Base-by-base conservation (phyloP, 1,284 basidiomycete genomes). In the Flammula alnicola region DNA sequence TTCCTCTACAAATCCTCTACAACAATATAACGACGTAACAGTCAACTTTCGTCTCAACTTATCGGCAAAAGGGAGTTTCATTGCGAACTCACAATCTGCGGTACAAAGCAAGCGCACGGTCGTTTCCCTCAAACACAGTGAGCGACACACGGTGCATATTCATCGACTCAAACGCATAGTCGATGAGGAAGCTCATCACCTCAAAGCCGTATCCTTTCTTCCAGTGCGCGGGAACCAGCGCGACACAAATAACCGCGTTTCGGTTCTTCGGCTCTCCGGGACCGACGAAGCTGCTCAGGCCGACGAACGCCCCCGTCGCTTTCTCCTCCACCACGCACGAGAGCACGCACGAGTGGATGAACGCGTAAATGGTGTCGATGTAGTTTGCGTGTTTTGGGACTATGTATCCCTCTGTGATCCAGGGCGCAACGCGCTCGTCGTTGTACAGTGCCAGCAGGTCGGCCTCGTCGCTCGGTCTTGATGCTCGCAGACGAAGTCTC, bases 1-100 rank as follows among this genome's bases (percentile, higher is more conserved):
- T 42, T 65, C 63, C 47, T 65, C 57, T 8, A 61, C 52, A 45
- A 63, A 63, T 5, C 61, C 62, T 25, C 61, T 63, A 22, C 17
- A n/a, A 22, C n/a, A n/a, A n/a, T n/a, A n/a, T n/a, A n/a, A n/a
- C n/a, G n/a, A n/a, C n/a, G n/a, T n/a, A n/a, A n/a, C n/a, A n/a
- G n/a, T n/a, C n/a, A n/a, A n/a, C n/a, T n/a, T n/a, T n/a, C n/a
- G n/a, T n/a, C n/a, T n/a, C n/a, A n/a, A n/a, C n/a, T n/a, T n/a
- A n/a, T n/a, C n/a, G n/a, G n/a, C n/a, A n/a, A n/a, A n/a, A n/a
- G n/a, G n/a, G n/a, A n/a, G n/a, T n/a, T 32, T 16, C 30, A 3
- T 32, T 4, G 3, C 7, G 14, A 5, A 51, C 53, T 48, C 30
- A 55, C 53, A 55, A n/a, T 12, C 49, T 46, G 11, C 41, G 45